These are phyloP conservation scores for Reticulascus tulasneorum DNA, from an alignment of 2,329 filamentous ascomycete species.

Conservation along the genomic window DNA sequence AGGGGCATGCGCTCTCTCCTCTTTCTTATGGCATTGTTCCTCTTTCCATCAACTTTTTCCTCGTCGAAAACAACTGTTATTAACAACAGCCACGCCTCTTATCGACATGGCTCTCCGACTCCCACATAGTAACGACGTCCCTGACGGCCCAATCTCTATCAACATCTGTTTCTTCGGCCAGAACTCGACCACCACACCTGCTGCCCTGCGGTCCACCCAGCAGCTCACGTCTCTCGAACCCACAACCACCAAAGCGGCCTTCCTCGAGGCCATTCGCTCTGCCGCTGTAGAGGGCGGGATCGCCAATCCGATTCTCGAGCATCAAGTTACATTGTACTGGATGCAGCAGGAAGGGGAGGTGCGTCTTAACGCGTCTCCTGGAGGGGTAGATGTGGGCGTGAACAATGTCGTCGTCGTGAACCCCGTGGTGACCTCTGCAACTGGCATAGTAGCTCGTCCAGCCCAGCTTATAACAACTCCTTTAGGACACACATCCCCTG, in stretches of 20 bases:
- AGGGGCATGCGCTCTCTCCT: too few species aligned
- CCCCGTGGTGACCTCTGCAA: not conserved
- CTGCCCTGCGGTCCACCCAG: slow-evolving; percentile 2
- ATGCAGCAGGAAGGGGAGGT: slow-evolving; percentile 4
- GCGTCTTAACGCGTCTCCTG: slow-evolving; percentile 4
- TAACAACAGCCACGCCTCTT: too few species aligned
- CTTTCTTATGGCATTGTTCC: too few species aligned
- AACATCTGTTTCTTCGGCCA: slow-evolving; percentile 9
- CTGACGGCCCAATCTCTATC: too few species aligned
- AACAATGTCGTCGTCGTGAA: too few species aligned
- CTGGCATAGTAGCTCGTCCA: slow-evolving; percentile 1
- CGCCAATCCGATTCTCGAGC: slow-evolving; percentile 7
- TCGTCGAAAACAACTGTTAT: not conserved
- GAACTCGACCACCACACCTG: not conserved
- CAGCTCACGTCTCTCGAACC: slow-evolving; percentile 4
- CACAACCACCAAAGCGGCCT: slow-evolving; percentile 2
- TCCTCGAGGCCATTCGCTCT: slow-evolving; percentile 4
- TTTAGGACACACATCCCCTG: not conserved
- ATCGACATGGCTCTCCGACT: slow-evolving; percentile 3
- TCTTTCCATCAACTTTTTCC: not conserved
- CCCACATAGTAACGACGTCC: too few species aligned
- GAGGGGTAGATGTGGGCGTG: too few species aligned
- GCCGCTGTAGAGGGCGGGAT: slow-evolving; percentile 3
- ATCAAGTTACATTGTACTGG: slow-evolving; percentile 8
- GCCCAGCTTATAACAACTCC: not conserved